phyloP scores from a whole-genome alignment of 106 monocot genomes.

The Allium fistulosum region DNA sequence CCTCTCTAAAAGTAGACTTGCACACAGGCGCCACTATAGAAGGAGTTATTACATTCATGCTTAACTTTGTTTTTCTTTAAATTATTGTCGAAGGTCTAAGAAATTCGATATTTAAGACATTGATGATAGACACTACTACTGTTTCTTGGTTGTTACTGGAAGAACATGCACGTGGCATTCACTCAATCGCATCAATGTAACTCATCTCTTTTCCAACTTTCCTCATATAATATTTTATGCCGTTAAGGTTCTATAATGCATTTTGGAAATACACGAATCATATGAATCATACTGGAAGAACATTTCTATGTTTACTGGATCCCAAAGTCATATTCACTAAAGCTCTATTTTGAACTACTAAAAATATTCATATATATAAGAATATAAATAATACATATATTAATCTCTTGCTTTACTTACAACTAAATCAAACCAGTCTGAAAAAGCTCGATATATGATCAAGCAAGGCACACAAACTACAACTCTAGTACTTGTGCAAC shows the following conservation, averaged over 20 bases:
- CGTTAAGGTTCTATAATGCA: not conserved
- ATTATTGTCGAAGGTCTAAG: conserved; percentile 65
- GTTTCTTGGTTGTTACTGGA: conserved; percentile 55
- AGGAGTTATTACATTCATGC: conserved; percentile 69
- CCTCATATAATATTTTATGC: not conserved
- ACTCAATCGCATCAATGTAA: conserved; percentile 80
- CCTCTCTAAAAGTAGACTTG: conserved; percentile 69
- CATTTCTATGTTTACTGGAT: conserved; percentile 28
- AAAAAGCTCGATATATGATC: no score
- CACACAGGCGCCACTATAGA: conserved; percentile 80
- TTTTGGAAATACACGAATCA: not conserved
- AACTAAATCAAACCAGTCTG: no score
- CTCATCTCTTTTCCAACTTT: conserved; percentile 1
- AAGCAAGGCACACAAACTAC: no score
- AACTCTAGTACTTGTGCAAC: no score
- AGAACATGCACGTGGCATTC: conserved; percentile 60
- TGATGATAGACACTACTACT: conserved; percentile 54
- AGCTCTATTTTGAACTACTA: no score
- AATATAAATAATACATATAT: no score
- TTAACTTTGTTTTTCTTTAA: conserved; percentile 51
- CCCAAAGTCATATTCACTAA: not conserved
- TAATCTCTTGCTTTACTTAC: no score
- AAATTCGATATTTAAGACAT: conserved; percentile 45
- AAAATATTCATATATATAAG: no score
- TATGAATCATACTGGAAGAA: not conserved